These are phyloP conservation scores for Solanum aculeatissimum DNA, from an alignment of 305 asterid species.

Conservation along the genomic window DNA sequence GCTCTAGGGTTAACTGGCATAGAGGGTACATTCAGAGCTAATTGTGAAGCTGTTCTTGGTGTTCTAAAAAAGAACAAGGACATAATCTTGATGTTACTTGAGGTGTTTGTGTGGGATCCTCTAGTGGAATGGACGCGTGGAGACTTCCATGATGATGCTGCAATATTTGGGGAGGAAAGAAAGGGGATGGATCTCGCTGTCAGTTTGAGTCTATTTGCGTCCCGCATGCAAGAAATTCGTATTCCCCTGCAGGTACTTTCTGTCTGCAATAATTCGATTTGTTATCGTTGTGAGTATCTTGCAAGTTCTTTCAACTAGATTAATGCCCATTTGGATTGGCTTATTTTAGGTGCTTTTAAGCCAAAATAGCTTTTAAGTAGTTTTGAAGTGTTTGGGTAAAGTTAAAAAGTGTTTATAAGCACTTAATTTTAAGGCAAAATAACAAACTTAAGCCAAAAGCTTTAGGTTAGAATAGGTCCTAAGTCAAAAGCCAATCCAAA, in stretches of 20 bases:
- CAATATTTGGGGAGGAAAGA: conserved; percentile 98
- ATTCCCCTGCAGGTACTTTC: conserved; percentile 87
- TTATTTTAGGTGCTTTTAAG: no score
- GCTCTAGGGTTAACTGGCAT: conserved; percentile 92
- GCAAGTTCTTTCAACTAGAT: background rate
- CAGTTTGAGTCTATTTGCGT: conserved; percentile 94
- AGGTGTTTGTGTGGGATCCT: conserved; percentile 98
- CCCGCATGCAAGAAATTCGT: conserved; percentile 98
- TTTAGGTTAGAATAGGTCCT: no score
- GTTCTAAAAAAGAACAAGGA: conserved; percentile 93
- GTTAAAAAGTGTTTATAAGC: no score
- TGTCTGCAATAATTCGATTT: background rate
- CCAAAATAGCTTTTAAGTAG: no score
- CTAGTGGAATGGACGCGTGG: conserved; percentile 99
- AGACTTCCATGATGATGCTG: conserved; percentile 98
- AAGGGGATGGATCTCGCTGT: conserved; percentile 99
- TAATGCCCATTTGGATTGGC: background rate
- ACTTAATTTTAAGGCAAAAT: no score
- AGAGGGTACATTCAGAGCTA: conserved; percentile 92
- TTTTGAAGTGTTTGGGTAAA: no score
- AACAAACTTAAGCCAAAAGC: no score
- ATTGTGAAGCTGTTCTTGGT: conserved; percentile 93
- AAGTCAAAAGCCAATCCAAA: no score
- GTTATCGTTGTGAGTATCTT: background rate
- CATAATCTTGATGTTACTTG: conserved; percentile 82